A percentile compares a stretch with the other conserved stretches of the same genome.
Evolutionary conservation across 371 early-diverging fungal genomes (phyloP).

Genomic region (Mucor saturninus): DNA sequence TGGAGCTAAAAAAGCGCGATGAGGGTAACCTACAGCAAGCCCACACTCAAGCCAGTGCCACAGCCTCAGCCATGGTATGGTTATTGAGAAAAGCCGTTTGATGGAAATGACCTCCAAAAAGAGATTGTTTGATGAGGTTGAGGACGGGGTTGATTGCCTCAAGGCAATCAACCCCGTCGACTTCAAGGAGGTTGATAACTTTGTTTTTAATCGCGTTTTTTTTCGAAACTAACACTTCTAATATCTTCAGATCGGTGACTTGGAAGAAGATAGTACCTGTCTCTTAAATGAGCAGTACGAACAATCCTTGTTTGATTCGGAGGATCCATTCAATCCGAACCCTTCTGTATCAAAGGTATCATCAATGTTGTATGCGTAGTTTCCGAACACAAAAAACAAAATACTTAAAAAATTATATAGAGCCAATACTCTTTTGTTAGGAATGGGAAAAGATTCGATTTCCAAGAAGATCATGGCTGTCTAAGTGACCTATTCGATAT

Average conservation of each 20-base stretch:
- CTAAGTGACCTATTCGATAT: conserved; percentile 12
- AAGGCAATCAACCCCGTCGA: not conserved
- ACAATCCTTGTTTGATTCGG: conserved; percentile 13
- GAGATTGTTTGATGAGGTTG: conserved; percentile 7
- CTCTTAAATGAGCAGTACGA: conserved; percentile 14
- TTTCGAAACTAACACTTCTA: too few relatives aligned
- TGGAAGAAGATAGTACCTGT: conserved; percentile 3
- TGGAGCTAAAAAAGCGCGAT: conserved; percentile 8
- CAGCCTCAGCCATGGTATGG: conserved; percentile 11
- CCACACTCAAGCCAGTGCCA: conserved; percentile 3
- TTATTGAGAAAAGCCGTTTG: conserved; percentile 10
- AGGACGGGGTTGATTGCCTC: conserved; percentile 4
- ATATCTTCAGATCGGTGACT: not conserved
- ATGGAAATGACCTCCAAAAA: conserved; percentile 13
- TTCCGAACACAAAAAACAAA: not conserved
- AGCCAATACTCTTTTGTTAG: conserved; percentile 17
- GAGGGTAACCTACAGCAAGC: conserved; percentile 8
- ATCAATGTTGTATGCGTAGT: conserved; percentile 6
- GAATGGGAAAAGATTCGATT: conserved; percentile 10
- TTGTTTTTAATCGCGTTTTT: not conserved
- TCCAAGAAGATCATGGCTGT: conserved; percentile 7
- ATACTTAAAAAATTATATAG: conserved; percentile 5
- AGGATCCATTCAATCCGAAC: conserved; percentile 13
- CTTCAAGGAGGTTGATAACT: not conserved
- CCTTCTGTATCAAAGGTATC: conserved; percentile 13